These are phyloP conservation scores for Patellaria atrata DNA, from an alignment of 495 filamentous ascomycete genomes.

Conservation along the genomic window DNA sequence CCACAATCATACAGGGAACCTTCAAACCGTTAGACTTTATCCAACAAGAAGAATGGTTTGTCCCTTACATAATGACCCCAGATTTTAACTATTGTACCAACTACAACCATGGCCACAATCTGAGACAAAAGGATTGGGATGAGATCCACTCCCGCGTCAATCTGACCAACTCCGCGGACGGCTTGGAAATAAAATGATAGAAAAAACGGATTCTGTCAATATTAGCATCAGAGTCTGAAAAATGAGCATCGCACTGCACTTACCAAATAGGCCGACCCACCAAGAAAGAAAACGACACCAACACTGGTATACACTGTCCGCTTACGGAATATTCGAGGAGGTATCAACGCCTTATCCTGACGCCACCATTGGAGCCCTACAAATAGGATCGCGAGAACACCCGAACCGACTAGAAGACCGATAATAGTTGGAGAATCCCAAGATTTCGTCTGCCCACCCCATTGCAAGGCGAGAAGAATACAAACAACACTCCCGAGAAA, in stretches of 20 bases:
- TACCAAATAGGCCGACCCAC: constrained; percentile 18
- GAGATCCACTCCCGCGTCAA: constrained; percentile 3
- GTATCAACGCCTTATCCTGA: constrained; percentile 20
- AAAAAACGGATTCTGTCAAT: constrained; percentile 13
- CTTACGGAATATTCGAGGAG: constrained; percentile 20
- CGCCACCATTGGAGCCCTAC: constrained; percentile 5
- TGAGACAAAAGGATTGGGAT: constrained; percentile 6
- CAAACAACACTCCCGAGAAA: constrained; percentile 4
- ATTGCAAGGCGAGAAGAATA: constrained; percentile 9
- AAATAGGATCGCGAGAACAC: constrained; percentile 8
- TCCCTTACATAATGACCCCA: constrained; percentile 8
- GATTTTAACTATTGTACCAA: constrained; percentile 2
- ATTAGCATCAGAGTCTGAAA: constrained; percentile 2
- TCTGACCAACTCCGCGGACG: constrained; percentile 12
- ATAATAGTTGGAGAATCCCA: constrained; percentile 7
- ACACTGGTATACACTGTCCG: constrained; percentile 20
- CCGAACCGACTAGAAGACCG: constrained; percentile 15
- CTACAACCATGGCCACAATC: neutral
- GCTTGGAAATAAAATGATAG: constrained; percentile 26
- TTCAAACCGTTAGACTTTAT: too few species aligned
- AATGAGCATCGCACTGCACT: neutral
- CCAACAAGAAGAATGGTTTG: too few species aligned
- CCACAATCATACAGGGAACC: constrained; percentile 5
- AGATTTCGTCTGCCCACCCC: constrained; percentile 3
- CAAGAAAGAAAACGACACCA: constrained; percentile 16